Base-by-base conservation (phyloP, 441 rosid genomes). In the Geranium incanum region DNA sequence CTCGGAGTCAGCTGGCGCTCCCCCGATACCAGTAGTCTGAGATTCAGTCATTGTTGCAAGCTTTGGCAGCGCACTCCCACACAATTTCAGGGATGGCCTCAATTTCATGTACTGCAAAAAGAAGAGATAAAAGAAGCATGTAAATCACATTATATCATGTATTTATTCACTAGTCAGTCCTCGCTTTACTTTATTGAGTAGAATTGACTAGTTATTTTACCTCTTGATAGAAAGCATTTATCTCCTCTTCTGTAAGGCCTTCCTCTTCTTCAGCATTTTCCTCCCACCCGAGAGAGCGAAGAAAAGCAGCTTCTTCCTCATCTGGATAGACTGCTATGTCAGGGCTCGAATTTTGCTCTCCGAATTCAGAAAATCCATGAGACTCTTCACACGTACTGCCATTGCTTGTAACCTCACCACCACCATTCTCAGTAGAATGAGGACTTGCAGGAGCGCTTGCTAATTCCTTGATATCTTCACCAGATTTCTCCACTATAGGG, bases 281-380 rank as follows among this genome's bases (percentile, higher is more conserved):
- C 8, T 91, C 92, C 98, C 98, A 93, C 0, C 98, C 98, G 78
- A 93, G 96, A 63, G 96, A 91, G 63, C 88, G 91, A 70, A 93
- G 92, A 72, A 93, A 93, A 60, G 81, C 82, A 75, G 78, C 93
- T 80, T 93, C 97, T 75, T 86, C 86, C 77, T 86, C 92, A 75
- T 81, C 84, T 11, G 87, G 83, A 72, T 71, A 70, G 66, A 71
- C 83, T 28, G 76, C 68, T 13, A 67, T 68, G 68, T 71, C 74
- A 6, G 70, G 71, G 68, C 71, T 72, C 71, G n/a, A 39, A 72
- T 50, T 52, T 80, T 55, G 80, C 77, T 72, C 75, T 21, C 36
- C 75, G 65, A 28, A 78, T 72, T 72, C 81, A 68, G 88, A 79
- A 77, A 80, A 80, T 75, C 80, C 84, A 71, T 79, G 81, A 71